phyloP scores from a whole-genome alignment of 257 asterid species.

The Echium plantagineum region DNA sequence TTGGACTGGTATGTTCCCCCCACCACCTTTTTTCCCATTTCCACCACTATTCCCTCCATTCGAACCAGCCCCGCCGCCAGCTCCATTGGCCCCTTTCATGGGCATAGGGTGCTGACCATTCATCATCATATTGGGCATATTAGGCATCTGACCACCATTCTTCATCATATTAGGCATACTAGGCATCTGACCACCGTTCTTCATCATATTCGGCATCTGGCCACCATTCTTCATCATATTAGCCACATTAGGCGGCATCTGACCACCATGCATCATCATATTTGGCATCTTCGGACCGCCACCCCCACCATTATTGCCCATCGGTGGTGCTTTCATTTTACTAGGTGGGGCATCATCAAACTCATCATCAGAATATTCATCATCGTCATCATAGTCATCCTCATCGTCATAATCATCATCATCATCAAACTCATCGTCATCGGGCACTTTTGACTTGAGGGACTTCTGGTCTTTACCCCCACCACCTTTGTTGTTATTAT shows the following conservation, averaged over 20 bases:
- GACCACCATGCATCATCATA: conserved; percentile 15
- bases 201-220: background rate
- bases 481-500: conserved; percentile 5
- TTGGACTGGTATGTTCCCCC: conserved; percentile 3
- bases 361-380: conserved; percentile 54
- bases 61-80: conserved; percentile 1
- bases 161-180: background rate
- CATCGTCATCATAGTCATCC: conserved; percentile 2
- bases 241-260: conserved; percentile 11
- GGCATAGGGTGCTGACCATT: conserved; percentile 32
- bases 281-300: conserved; percentile 35
- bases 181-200: background rate
- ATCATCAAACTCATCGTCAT: background rate
- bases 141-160: background rate
- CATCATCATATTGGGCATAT: conserved; percentile 15
- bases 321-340: background rate
- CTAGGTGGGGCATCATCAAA: conserved; percentile 26
- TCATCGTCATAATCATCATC: background rate
- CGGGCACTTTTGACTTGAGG: conserved; percentile 39
- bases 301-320: conserved; percentile 5
- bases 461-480: conserved; percentile 36
- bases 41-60: conserved; percentile 7
- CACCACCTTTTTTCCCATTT: conserved; percentile 18
- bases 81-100: conserved; percentile 24
- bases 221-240: conserved; percentile 14